A percentile compares a stretch with the other conserved stretches of the same genome.
phyloP scores from a whole-genome alignment of 345 rosid species.

The Populus simonii region DNA sequence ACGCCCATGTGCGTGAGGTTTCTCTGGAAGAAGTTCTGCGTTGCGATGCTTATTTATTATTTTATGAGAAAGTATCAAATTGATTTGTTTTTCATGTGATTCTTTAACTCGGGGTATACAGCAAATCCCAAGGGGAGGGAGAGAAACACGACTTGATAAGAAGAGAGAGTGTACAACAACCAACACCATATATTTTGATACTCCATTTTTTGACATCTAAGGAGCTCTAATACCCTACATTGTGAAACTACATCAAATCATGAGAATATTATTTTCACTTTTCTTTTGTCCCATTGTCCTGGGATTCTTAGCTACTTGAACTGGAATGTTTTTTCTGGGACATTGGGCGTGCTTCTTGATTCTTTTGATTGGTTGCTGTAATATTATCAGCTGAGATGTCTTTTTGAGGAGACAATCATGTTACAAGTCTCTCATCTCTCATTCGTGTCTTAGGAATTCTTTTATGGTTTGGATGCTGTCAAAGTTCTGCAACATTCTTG shows the following conservation, averaged over 20 bases:
- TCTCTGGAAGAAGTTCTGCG: constrained; percentile 73
- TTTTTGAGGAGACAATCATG: not conserved
- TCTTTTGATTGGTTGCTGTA: not conserved
- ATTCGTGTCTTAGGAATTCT: not conserved
- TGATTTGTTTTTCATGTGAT: constrained; percentile 4
- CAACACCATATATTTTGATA: constrained; percentile 17
- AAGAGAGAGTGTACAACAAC: constrained; percentile 41
- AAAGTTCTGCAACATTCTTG: not conserved
- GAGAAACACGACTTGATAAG: not conserved
- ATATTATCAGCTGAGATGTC: not conserved
- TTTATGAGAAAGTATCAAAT: constrained; percentile 58
- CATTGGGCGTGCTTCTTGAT: not conserved
- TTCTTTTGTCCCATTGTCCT: not conserved
- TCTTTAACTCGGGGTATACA: constrained; percentile 19
- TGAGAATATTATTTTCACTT: constrained; percentile 7
- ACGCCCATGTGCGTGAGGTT: constrained; percentile 64
- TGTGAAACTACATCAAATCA: constrained; percentile 11
- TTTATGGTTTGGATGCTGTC: not conserved
- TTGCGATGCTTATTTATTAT: constrained; percentile 84
- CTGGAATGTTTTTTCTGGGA: not conserved
- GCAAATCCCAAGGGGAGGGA: constrained; percentile 14
- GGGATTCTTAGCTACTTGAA: not conserved
- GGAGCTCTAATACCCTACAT: constrained; percentile 17
- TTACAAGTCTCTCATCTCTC: not conserved
- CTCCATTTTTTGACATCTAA: constrained; percentile 24